These are phyloP conservation scores for Cryptosporidium bovis DNA, from an alignment of 169 alveolate species.

Conservation along the genomic window DNA sequence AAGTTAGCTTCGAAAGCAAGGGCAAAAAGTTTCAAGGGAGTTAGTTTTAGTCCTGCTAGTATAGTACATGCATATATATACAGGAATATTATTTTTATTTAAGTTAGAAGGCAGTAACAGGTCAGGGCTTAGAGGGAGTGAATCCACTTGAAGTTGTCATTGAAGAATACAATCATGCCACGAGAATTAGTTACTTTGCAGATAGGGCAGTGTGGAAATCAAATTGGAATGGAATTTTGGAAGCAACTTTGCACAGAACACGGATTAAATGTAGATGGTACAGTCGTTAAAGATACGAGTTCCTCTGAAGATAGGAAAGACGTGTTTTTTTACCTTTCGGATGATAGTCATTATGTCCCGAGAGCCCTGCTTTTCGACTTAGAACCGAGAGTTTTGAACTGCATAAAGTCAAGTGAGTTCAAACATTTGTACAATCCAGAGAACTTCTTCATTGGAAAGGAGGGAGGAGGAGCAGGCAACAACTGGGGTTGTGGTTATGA, in stretches of 20 bases:
- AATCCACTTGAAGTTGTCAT: no score
- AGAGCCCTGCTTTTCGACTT: conserved; percentile 97
- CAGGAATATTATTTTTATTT: no score
- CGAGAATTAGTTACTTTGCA: conserved; percentile 98
- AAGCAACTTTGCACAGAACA: conserved; percentile 97
- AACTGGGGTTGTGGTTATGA: conserved; percentile 98
- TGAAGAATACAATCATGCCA: conserved; percentile 89
- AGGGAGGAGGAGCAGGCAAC: conserved; percentile 99
- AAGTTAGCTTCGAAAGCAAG: no score
- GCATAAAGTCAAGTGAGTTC: conserved; percentile 88
- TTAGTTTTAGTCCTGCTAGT: no score
- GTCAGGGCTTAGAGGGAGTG: no score
- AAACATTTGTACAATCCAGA: conserved; percentile 96
- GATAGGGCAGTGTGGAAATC: conserved; percentile 99
- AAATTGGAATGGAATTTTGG: conserved; percentile 99
- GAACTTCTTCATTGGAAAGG: conserved; percentile 94
- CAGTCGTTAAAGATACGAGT: conserved; percentile 77
- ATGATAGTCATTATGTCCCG: conserved; percentile 93
- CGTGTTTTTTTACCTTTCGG: conserved; percentile 97
- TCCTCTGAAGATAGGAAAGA: conserved; percentile 96
- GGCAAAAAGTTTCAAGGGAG: no score
- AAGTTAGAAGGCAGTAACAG: no score
- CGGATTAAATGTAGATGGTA: conserved; percentile 90
- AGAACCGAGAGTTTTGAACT: conserved; percentile 96
- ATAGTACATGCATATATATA: no score